Evolutionary conservation across 2,329 filamentous ascomycete species (phyloP), one percentile per base, ranked within the genome.

Genomic region (Stemphylium beticola): DNA sequence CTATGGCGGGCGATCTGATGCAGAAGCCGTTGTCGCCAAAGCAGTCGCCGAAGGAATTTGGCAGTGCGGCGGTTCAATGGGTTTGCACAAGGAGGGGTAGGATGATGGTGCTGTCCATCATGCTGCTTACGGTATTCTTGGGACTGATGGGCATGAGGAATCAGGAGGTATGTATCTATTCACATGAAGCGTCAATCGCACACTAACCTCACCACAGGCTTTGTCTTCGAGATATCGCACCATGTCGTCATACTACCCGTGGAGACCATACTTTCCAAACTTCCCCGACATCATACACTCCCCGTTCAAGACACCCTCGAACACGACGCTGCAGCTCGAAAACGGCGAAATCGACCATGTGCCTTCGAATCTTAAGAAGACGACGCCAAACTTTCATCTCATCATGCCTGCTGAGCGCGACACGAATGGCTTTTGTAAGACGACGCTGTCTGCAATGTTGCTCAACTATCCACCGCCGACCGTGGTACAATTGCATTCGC

Each of bases 391-490:
- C 41, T 83, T 87, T 57, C 84, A 87, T 66, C 78, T 87, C 33
- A 68, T 87, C 24, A 76, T 87, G 42, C 80, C 82, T 5, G 77
- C 81, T 5, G 75, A 76, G 33, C 73, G 75, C n/a, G 76, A 77
- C 37, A 81, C 79, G 32, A 61, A 77, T 15, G 77, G 79, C n/a
- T 77, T 86, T 36, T 87, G 85, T 75, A 83, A 83, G 60, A 81
- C 83, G 1, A 65, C 85, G 11, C 73, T 85, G 11, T 85, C 83
- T 1, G 80, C 83, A 1, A 83, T 84, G 71, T 77, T 86, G n/a
- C 74, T 86, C 34, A 79, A 82, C 55, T 87, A 85, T 49, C 85
- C 85, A 9, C 80, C 83, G 12, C 82, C 84, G 6, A 84, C 81
- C 1, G 66, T 85, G 26, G 74, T 86, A 56, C 79, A 79, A 41